Conservation (phyloP, 805 yeast species). For the Candida andamanensis region DNA sequence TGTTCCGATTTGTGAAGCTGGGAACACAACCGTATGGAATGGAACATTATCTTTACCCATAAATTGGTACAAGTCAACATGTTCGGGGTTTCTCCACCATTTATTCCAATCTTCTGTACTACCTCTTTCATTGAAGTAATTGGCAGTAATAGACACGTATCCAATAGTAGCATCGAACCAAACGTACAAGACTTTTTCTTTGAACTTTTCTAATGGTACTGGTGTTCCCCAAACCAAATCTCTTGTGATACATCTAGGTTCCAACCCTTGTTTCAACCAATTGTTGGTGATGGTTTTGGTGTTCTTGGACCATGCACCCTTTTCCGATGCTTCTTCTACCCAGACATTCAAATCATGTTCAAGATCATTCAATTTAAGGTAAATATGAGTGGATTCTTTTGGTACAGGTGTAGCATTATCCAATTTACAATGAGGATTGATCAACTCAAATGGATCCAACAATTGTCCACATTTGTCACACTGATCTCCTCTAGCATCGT, state of each 20-base stretch:
- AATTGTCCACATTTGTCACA: conserved; percentile 94
- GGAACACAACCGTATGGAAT: conserved; percentile 98
- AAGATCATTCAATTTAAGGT: conserved; percentile 75
- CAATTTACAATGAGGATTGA: conserved; percentile 92
- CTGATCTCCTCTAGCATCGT: conserved; percentile 99
- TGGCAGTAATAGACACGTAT: conserved; percentile 92
- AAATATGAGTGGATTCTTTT: conserved; percentile 79
- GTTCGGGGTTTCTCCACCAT: conserved; percentile 95
- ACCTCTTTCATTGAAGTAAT: conserved; percentile 48
- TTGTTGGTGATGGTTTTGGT: conserved; percentile 82
- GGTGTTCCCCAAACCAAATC: conserved; percentile 99
- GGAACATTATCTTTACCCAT: conserved; percentile 99
- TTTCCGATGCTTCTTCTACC: conserved; percentile 60
- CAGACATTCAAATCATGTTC: conserved; percentile 72
- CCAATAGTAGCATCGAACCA: conserved; percentile 99
- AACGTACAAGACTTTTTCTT: conserved; percentile 89
- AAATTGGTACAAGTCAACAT: conserved; percentile 87
- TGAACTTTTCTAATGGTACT: conserved; percentile 83
- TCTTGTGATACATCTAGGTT: conserved; percentile 94
- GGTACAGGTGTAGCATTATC: conserved; percentile 80
- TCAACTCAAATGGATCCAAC: conserved; percentile 87
- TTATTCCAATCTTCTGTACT: conserved; percentile 55
- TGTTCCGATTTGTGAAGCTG: conserved; percentile 87
- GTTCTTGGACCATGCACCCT: conserved; percentile 90
- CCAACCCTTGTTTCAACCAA: conserved; percentile 91